Evolutionary conservation across 2,329 filamentous ascomycete species (phyloP).

Genomic region (Colletotrichum tanaceti): DNA sequence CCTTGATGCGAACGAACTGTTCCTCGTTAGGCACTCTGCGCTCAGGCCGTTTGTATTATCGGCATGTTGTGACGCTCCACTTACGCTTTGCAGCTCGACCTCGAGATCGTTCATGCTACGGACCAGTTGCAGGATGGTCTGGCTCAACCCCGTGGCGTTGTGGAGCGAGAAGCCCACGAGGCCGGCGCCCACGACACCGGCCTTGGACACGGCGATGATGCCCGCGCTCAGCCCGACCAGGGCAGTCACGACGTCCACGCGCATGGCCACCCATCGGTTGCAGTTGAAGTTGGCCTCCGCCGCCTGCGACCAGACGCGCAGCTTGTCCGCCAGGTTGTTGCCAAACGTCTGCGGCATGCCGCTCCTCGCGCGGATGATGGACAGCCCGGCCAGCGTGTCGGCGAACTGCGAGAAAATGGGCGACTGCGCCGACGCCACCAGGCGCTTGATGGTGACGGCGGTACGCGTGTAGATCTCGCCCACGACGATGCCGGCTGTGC

Average conservation of each 20-base stretch:
- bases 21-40: constrained; percentile 3
- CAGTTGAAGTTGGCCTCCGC: constrained; percentile 65
- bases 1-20: constrained; percentile 62
- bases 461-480: constrained; percentile 64
- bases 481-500: constrained; percentile 57
- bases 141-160: constrained; percentile 66
- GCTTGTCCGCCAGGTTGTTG: constrained; percentile 61
- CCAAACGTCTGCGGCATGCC: constrained; percentile 59
- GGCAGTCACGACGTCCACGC: constrained; percentile 66
- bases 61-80: constrained; percentile 41
- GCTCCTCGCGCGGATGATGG: constrained; percentile 60
- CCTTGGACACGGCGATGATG: constrained; percentile 62
- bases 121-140: constrained; percentile 63
- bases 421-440: constrained; percentile 60
- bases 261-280: constrained; percentile 68
- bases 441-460: constrained; percentile 59
- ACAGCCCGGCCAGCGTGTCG: constrained; percentile 62
- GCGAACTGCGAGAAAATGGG: constrained; percentile 69
- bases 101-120: constrained; percentile 67
- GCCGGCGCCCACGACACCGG: constrained; percentile 60
- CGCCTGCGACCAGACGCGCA: constrained; percentile 60
- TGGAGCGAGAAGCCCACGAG: constrained; percentile 67
- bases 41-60: too few species aligned
- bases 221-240: constrained; percentile 64
- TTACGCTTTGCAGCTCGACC: constrained; percentile 66